phyloP scores from a whole-genome alignment of 345 rosid genomes.

The Populus nigra region DNA sequence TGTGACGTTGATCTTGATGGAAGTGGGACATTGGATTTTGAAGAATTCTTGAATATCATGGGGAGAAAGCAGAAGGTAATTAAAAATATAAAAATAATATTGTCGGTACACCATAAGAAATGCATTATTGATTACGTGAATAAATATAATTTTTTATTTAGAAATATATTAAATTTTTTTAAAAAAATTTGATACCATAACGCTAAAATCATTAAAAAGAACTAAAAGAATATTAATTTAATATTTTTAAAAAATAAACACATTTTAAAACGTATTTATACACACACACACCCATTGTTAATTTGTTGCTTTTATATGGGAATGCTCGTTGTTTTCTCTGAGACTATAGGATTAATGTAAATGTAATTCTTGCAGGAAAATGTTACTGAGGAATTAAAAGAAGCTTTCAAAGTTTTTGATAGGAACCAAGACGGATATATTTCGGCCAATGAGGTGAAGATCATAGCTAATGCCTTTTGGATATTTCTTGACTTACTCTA shows the following conservation, averaged over 20 bases:
- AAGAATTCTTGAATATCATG: slow-evolving; percentile 48
- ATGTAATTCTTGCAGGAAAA: slow-evolving; percentile 36
- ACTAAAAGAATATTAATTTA: too few species aligned
- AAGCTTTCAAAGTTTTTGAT: slow-evolving; percentile 69
- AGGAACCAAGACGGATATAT: slow-evolving; percentile 64
- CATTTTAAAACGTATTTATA: too few species aligned
- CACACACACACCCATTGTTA: too few species aligned
- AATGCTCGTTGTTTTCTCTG: background rate
- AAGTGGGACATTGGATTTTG: slow-evolving; percentile 34
- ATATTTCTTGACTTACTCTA: background rate
- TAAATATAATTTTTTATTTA: too few species aligned
- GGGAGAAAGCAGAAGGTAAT: slow-evolving; percentile 46
- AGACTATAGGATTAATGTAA: background rate
- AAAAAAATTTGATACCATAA: too few species aligned
- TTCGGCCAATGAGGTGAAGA: slow-evolving; percentile 50
- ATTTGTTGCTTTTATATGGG: background rate
- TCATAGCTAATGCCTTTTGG: background rate
- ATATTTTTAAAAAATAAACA: too few species aligned
- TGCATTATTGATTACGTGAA: too few species aligned
- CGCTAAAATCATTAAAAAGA: too few species aligned
- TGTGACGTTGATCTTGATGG: slow-evolving; percentile 40
- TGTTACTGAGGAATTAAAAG: slow-evolving; percentile 48
- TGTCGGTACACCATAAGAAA: too few species aligned
- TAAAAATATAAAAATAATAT: too few species aligned
- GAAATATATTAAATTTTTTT: too few species aligned